Evolutionary conservation across 2,329 filamentous ascomycete genomes (phyloP), one percentile per base, ranked within the genome.

Genomic region (Trichoderma sp.): DNA sequence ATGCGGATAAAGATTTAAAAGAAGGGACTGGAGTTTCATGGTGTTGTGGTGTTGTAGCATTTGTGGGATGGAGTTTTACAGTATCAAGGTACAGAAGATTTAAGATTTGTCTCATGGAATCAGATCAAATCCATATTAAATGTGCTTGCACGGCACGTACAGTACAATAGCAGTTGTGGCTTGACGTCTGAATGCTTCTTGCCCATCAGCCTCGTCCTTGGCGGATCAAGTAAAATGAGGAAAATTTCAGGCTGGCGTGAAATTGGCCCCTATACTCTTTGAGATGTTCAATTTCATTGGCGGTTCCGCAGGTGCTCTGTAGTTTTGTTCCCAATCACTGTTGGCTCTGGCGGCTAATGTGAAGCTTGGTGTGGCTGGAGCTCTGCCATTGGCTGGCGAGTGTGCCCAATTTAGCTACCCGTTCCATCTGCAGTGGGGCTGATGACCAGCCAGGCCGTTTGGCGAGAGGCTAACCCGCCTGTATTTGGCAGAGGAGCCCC

Each of bases 271-370:
- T 57, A 28, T 30, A 9, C 26, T 32, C 67, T 30, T 53, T 68
- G 1, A 17, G 17, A 43, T 43, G 17, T 39, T 63, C 34, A 36
- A 36, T 36, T 20, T 47, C 55, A 59, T 59, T 63, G 20, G 69
- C 7, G 20, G 69, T n/a, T 58, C 62, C 53, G 62, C 62, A 28
- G 13, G 50, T 47, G 66, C 53, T 68, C 55, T 62, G 55, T 59
- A 20, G 4, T 36, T 61, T 39, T 53, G 7, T 11, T 47, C 47
- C 53, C 59, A 15, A 70, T 62, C 61, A 64, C 47, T 11, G 58
- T 69, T 62, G 68, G 59, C 57, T 61, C 61, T 62, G 70, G 70
- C 70, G 70, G 70, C 70, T 71, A 71, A 71, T 71, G 70, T 67
- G 70, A 71, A 67, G 57, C 64, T 71, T 53, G 55, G 23, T 34